Evolutionary conservation across 2,329 filamentous ascomycete species (phyloP), one percentile per base, ranked within the genome.

Genomic region (Trichoderma atroviride): DNA sequence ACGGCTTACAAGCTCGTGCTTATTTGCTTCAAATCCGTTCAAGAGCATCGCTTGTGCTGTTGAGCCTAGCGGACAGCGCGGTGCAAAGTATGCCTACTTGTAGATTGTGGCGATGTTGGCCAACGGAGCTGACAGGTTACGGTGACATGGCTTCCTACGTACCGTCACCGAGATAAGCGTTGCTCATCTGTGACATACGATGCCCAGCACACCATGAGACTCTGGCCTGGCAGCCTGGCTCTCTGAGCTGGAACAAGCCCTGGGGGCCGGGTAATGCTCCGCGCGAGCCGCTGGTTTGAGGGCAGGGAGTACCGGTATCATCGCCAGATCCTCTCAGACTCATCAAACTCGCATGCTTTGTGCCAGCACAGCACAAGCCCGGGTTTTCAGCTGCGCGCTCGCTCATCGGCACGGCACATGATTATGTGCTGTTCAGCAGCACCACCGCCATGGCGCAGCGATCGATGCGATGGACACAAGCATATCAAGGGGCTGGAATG

Each of bases 401-500:
- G 53, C 55, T 43, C 53, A 35, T 50, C 37, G 19, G n/a, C 53
- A 50, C 35, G 62, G 53, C 63, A 66, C 55, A 58, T 66, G 63
- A 66, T 52, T 50, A 35, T 66, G 40, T 31, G 29, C 37, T 16
- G 55, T 59, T 35, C 37, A 66, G 7, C 40, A 66, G 52, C 37
- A 47, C 19, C 22, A 24, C n/a, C n/a, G 22, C n/a, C 22, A 50
- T 59, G 63, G 63, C 56, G 65, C 60, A 61, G 56, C 57, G 65
- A 68, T 61, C 56, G 50, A 57, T 56, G 22, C 56, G 35, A 57
- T 62, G 22, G 24, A 29, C 43, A 33, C 55, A 43, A 37, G 37
- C n/a, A 47, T 37, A 37, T 47, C 58, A 57, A 37, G 57, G 66
- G 58, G 35, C 29, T 69, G 50, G 66, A 62, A 69, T 69, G 66